Base-by-base conservation (phyloP, 2,329 filamentous ascomycete species). In the Stagonosporopsis tanaceti region DNA sequence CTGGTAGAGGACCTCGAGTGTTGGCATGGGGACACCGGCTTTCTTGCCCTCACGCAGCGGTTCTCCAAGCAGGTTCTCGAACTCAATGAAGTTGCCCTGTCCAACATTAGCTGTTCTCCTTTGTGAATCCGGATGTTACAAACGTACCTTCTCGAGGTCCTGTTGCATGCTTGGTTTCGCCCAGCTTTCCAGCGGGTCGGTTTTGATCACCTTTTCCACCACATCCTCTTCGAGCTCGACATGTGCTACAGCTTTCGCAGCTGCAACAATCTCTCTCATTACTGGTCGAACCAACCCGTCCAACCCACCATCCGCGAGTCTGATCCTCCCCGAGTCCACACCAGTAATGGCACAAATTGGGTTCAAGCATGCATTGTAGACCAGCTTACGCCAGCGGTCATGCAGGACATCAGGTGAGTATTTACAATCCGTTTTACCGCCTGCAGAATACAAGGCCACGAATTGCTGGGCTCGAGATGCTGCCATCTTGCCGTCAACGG, bases 11-110 rank as follows among this genome's bases (percentile, higher is more conserved):
- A 79, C 76, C 53, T 74, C 71, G 30, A 86, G 68, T 15, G 79
- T 83, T 0, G 84, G 83, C 72, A 81, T 82, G 1, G 73, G 56
- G 2, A 87, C 82, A 1, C 83, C 83, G 0, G 75, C 69, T 30
- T 67, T 68, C 60, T 79, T 78, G 0, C 79, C 85, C 62, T 83
- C 84, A 2, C 81, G 73, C 42, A 87, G 58, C n/a, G 84, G 83
- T 72, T 86, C 84, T 1, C 84, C 84, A 3, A 86, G 69, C 34
- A 87, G 78, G 59, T 81, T 84, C 66, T 87, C 84, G 45, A 81
- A 79, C 68, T 87, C 85, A 57, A 84, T 82, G 50, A 79, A 82
- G 63, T 85, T 85, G 15, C 83, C 80, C 80, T 80, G 30, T 4
- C 6, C 14, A 5, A 15, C 4, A 27, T 59, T 14, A 54, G 50